phyloP scores from a whole-genome alignment of 2,329 filamentous ascomycete species.

The Blastomyces percursus region DNA sequence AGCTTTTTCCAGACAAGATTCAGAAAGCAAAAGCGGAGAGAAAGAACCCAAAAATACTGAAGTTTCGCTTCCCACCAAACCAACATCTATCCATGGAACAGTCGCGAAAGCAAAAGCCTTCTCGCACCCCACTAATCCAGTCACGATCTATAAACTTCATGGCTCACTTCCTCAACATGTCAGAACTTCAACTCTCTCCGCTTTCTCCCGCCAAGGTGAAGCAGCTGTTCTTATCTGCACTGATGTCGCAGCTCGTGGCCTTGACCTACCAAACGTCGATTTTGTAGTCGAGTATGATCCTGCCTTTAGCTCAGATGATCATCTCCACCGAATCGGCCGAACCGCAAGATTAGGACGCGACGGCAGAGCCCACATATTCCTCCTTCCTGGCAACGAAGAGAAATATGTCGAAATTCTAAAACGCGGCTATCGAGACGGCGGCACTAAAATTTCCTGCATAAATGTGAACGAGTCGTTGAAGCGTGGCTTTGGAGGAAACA shows the following conservation, averaged over 20 bases:
- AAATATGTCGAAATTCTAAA: constrained; percentile 73
- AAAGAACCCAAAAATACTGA: constrained; percentile 15
- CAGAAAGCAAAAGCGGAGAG: constrained; percentile 13
- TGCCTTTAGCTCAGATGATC: constrained; percentile 84
- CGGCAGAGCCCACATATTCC: constrained; percentile 77
- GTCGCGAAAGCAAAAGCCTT: constrained; percentile 55
- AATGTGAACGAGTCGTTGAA: constrained; percentile 56
- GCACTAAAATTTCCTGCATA: constrained; percentile 52
- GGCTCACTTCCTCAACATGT: constrained; percentile 81
- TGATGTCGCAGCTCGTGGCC: constrained; percentile 87
- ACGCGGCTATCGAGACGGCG: constrained; percentile 54
- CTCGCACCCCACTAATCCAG: constrained; percentile 62
- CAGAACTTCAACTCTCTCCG: constrained; percentile 71
- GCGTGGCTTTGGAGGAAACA: constrained; percentile 48
- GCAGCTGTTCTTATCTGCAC: constrained; percentile 83
- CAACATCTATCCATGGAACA: constrained; percentile 27
- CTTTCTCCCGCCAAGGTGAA: constrained; percentile 62
- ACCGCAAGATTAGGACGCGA: constrained; percentile 86
- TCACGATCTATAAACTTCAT: constrained; percentile 78
- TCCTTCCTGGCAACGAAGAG: constrained; percentile 84
- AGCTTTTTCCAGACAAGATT: constrained; percentile 48
- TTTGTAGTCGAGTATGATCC: constrained; percentile 94
- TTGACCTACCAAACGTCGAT: constrained; percentile 91
- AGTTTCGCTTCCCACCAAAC: constrained; percentile 3
- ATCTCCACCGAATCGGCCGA: constrained; percentile 86